Percentiles rank a stretch among this genome's conserved stretches.
phyloP scores from a whole-genome alignment of 208 protist species.

The Trypanosoma congolense region DNA sequence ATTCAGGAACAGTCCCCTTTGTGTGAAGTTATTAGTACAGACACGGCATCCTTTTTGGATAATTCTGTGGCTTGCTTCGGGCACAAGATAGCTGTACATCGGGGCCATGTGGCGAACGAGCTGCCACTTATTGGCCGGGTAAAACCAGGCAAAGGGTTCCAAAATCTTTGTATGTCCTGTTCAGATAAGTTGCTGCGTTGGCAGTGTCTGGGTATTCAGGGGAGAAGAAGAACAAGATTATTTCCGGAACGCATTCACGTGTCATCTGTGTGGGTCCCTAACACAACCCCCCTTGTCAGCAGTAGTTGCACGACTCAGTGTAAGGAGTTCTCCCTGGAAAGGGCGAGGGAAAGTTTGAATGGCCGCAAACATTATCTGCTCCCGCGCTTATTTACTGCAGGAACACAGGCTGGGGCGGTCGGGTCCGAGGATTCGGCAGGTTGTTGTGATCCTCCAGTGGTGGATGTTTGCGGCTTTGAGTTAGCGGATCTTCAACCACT shows the following conservation, averaged over 20 bases:
- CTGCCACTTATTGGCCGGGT: conserved; percentile 32
- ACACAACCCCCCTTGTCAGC: neutral
- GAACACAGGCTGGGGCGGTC: neutral
- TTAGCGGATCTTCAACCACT: conserved; percentile 1
- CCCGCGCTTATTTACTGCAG: neutral
- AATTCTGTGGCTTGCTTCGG: conserved; percentile 6
- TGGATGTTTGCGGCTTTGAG: conserved; percentile 15
- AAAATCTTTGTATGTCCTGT: conserved; percentile 86
- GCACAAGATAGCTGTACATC: conserved; percentile 49
- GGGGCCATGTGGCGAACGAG: conserved; percentile 19
- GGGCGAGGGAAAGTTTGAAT: conserved; percentile 10
- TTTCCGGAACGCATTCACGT: conserved; percentile 43
- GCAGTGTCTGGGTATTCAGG: conserved; percentile 65
- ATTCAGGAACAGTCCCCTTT: neutral
- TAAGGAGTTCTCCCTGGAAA: neutral
- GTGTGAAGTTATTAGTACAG: too few relatives aligned
- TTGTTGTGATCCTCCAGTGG: neutral
- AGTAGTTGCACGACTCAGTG: neutral
- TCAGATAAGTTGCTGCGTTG: conserved; percentile 87
- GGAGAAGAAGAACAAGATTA: conserved; percentile 30
- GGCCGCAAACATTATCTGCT: conserved; percentile 8
- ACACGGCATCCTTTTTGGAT: neutral
- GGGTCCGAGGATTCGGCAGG: neutral
- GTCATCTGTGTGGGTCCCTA: conserved; percentile 29
- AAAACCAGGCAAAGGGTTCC: conserved; percentile 78